Evolutionary conservation across 352 stramenopile species (phyloP).

Genomic region (Pythium monospermum): DNA sequence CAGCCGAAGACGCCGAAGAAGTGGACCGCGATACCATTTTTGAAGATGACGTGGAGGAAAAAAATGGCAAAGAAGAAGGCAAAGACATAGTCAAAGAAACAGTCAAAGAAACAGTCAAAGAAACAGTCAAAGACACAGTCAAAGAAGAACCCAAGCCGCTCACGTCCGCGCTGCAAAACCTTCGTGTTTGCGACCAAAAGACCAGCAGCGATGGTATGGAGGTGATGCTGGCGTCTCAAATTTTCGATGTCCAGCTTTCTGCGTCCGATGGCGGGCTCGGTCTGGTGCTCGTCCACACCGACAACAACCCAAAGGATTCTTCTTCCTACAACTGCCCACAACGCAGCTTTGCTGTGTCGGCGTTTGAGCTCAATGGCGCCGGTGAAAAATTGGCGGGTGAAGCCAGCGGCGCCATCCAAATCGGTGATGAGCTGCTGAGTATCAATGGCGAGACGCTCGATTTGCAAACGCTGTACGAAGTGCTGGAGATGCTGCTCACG

Average conservation of each 20-base stretch:
- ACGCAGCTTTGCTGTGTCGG: slow-evolving; percentile 42
- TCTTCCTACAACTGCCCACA: no score
- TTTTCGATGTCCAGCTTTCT: slow-evolving; percentile 53
- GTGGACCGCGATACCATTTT: slow-evolving; percentile 72
- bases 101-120: background rate
- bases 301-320: no score
- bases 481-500: slow-evolving; percentile 68
- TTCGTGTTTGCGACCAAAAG: slow-evolving; percentile 10
- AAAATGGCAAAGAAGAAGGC: background rate
- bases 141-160: background rate
- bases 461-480: slow-evolving; percentile 39
- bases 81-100: no score
- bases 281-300: slow-evolving; percentile 29
- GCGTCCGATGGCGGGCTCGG: slow-evolving; percentile 72
- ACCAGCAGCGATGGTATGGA: slow-evolving; percentile 6
- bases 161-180: slow-evolving; percentile 1
- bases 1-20: slow-evolving; percentile 29
- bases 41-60: slow-evolving; percentile 25
- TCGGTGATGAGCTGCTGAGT: slow-evolving; percentile 51
- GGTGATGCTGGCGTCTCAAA: slow-evolving; percentile 24
- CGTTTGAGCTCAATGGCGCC: slow-evolving; percentile 60
- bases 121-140: background rate
- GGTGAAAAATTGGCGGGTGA: slow-evolving; percentile 62
- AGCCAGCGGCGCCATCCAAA: slow-evolving; percentile 57
- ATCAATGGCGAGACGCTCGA: slow-evolving; percentile 54